phyloP scores from a whole-genome alignment of 2,329 filamentous ascomycete genomes.

The Pseudocercospora crystallina region DNA sequence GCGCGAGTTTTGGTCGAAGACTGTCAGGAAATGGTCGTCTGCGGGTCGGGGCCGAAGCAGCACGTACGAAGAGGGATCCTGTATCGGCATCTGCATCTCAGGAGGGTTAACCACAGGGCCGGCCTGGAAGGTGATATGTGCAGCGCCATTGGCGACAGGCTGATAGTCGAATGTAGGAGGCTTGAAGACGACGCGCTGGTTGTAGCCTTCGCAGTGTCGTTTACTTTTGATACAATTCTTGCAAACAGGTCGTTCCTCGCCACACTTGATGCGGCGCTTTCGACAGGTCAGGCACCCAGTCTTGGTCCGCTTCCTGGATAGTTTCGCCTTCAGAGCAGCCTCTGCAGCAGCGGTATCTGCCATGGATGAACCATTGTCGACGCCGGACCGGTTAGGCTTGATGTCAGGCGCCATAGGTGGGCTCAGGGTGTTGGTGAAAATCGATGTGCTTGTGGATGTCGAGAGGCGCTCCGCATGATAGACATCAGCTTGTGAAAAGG shows the following conservation, averaged over 20 bases:
- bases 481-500: no score
- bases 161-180: constrained; percentile 63
- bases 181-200: constrained; percentile 77
- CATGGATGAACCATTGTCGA: constrained; percentile 9
- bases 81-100: constrained; percentile 1
- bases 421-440: background rate
- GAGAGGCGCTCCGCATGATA: background rate
- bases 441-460: background rate
- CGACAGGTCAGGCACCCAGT: constrained; percentile 93
- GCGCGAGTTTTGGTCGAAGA: constrained; percentile 13
- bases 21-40: constrained; percentile 12
- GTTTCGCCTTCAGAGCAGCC: constrained; percentile 30
- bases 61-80: constrained; percentile 11
- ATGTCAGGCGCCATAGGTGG: constrained; percentile 12
- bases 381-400: background rate
- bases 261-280: constrained; percentile 94
- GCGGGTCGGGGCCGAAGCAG: constrained; percentile 17
- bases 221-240: constrained; percentile 86
- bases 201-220: constrained; percentile 80
- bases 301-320: constrained; percentile 70
- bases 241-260: constrained; percentile 80
- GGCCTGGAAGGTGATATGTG: constrained; percentile 39
- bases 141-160: constrained; percentile 43
- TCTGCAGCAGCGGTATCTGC: constrained; percentile 31
- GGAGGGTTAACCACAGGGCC: constrained; percentile 12